Base-by-base conservation (phyloP, 2,329 filamentous ascomycete species). In the Aspergillus ochraceoroseus region DNA sequence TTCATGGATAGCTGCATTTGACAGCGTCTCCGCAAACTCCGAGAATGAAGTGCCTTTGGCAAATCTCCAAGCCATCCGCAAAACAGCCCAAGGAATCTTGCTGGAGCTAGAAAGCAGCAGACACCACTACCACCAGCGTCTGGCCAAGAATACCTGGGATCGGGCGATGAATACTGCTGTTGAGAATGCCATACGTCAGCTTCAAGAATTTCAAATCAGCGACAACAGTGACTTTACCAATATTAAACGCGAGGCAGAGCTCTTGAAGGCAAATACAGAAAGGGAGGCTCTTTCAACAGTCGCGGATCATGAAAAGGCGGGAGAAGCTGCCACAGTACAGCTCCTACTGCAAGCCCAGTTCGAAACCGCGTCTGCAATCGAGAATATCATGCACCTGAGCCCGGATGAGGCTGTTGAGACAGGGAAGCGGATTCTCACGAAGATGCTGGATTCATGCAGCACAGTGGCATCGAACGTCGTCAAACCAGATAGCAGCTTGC, bases 1-100 rank as follows among this genome's bases (percentile, higher is more conserved):
- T 3, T 82, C 84, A 1, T 98, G 92, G 92, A 84, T 95, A 41
- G 85, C 85, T 1, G 87, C 88, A 2, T 98, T 96, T 55, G 90
- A 96, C 48, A 73, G 76, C 1, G 78, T 94, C 2, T 90, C 83
- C 52, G 86, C 87, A 26, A 74, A 74, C 32, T 75, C 81, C 12
- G 83, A 84, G 37, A 77, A 80, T 13, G 82, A 84, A 44, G 76
- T 81, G 9, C 67, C 75, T 0, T 79, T 88, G 1, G 67, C 76
- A 20, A 85, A 80, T 51, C 68, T 95, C 30, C 65, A 74, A 2
- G 77, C 84, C 0, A 85, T 96, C 70, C 82, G 88, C 41, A 94
- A 90, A 64, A 89, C 87, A 1, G 90, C 90, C 0, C 80, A 87
- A 41, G 92, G 90, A 1, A 89, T 96, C 28, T 74, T 95, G 18